A percentile compares a stretch with the other conserved stretches of the same genome.
These are phyloP conservation scores for Solanum appendiculatum DNA, from an alignment of 257 asterid genomes.

Conservation along the genomic window DNA sequence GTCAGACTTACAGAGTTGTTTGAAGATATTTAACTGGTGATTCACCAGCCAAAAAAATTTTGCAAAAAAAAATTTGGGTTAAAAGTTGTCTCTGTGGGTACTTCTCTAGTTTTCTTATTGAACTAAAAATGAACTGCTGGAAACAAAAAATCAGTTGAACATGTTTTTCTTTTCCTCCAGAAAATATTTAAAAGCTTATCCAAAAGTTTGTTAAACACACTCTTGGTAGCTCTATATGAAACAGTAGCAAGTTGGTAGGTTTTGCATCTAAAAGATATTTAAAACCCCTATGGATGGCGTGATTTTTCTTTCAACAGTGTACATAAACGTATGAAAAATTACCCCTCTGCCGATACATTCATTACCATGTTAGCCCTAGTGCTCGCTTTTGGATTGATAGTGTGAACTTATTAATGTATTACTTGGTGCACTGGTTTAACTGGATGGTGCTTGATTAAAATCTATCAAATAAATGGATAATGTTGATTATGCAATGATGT, in stretches of 20 bases:
- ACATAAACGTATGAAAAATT: background rate
- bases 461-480: background rate
- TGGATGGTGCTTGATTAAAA: background rate
- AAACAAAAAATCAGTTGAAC: background rate
- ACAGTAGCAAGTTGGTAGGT: background rate
- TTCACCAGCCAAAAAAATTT: background rate
- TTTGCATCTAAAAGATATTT: background rate
- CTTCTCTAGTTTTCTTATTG: background rate
- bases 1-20: background rate
- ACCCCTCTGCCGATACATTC: background rate
- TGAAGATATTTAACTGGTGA: background rate
- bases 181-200: background rate
- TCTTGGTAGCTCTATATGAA: background rate
- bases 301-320: background rate
- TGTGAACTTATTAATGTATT: background rate
- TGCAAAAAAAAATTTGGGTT: background rate
- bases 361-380: background rate
- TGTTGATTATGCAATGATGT: background rate
- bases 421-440: background rate
- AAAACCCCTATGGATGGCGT: background rate
- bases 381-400: background rate
- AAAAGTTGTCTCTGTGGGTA: background rate
- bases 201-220: background rate
- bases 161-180: background rate
- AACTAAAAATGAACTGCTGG: background rate